These are phyloP conservation scores for Ruellia speciosa DNA, from an alignment of 305 asterid genomes.

Conservation along the genomic window DNA sequence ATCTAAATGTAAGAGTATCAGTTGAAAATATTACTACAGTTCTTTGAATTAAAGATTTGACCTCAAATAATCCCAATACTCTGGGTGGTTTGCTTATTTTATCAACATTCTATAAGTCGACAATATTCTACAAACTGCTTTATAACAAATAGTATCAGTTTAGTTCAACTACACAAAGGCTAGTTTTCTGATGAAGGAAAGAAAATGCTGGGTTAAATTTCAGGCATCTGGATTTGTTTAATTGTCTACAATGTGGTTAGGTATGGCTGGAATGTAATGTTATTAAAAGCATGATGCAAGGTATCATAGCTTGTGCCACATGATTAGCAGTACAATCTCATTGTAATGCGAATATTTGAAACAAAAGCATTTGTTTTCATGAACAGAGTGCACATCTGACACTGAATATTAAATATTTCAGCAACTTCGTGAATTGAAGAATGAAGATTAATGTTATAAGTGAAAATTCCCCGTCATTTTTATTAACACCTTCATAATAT, in stretches of 20 bases:
- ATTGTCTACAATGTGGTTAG: background rate
- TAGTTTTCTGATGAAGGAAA: background rate
- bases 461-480: too few relatives aligned
- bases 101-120: background rate
- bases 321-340: background rate
- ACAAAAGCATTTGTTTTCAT: background rate
- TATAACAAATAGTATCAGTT: background rate
- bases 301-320: background rate
- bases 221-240: background rate
- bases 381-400: background rate
- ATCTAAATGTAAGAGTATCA: slow-evolving; percentile 11
- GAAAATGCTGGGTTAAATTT: background rate
- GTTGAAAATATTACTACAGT: slow-evolving; percentile 4
- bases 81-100: background rate
- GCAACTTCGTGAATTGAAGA: background rate
- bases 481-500: too few relatives aligned
- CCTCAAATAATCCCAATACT: slow-evolving; percentile 9
- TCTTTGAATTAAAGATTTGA: slow-evolving; percentile 2
- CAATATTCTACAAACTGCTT: too few relatives aligned
- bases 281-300: background rate
- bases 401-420: background rate
- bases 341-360: slow-evolving; percentile 11
- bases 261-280: background rate
- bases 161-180: background rate
- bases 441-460: too few relatives aligned